Base-by-base conservation (phyloP, 805 yeast species). In the Kluyveromyces starmeri region DNA sequence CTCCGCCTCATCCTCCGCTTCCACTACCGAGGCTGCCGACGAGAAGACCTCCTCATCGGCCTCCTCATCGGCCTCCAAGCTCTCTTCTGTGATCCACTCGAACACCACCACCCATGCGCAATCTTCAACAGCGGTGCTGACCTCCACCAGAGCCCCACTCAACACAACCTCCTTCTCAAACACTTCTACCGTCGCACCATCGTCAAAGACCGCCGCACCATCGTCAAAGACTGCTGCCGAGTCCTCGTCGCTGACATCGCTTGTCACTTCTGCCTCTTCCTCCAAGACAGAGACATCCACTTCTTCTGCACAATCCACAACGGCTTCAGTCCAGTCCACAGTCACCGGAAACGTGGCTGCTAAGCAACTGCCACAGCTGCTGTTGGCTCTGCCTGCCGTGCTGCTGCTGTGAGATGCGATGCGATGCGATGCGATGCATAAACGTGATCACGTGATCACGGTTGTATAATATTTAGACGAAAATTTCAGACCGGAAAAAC, bases 31-130 rank as follows among this genome's bases (percentile, higher is more conserved):
- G 7, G 18, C 38, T 9, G 29, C 49, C 18, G 24, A 44, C 15
- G 23, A 43, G 15, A 22, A 37, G 28, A 18, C 43, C 15, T 28
- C 46, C 3, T n/a, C 41, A 13, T 23, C 36, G 10, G 15, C 40
- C 11, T 32, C 44, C 20, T 34, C 48, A n/a, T 32, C 49, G 10
- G 14, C 35, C 24, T 34, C 44, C 12, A 25, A 41, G 27, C 17
- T 42, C 23, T 24, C 40, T 26, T n/a, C n/a, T n/a, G n/a, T n/a
- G n/a, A n/a, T n/a, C n/a, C 32, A 12, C 36, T 21, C n/a, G 43
- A 13, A 21, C 42, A 27, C 37, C 2, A 34, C 35, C 5, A 23
- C n/a, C n/a, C n/a, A n/a, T n/a, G n/a, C n/a, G n/a, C n/a, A n/a
- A n/a, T n/a, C n/a, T n/a, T n/a, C n/a, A n/a, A n/a, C n/a, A n/a